A percentile compares a stretch with the other conserved stretches of the same genome.
phyloP scores from a whole-genome alignment of 225 moss, liverwort and hornwort species.

The Physcomitrium patens region DNA sequence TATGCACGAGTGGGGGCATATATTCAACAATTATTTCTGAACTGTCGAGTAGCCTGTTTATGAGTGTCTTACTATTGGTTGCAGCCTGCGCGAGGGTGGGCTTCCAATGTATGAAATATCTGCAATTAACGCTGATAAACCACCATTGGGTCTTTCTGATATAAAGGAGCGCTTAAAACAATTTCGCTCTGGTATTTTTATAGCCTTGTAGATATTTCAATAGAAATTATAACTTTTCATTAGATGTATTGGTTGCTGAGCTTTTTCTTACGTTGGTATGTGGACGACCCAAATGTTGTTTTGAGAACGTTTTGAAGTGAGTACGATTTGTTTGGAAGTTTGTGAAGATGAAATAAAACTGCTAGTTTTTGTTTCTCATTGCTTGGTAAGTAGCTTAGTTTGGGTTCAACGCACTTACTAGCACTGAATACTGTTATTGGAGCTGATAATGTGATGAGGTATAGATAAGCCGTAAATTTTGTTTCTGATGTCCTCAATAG shows the following conservation, averaged over 20 bases:
- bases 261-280: constrained; percentile 15
- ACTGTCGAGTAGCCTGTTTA: constrained; percentile 19
- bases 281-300: not conserved
- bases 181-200: constrained; percentile 74
- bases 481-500: constrained; percentile 45
- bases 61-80: constrained; percentile 35
- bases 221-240: not conserved
- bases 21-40: constrained; percentile 19
- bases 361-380: constrained; percentile 11
- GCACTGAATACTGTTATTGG: constrained; percentile 8
- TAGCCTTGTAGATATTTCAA: constrained; percentile 8
- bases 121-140: constrained; percentile 97
- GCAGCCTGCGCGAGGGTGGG: constrained; percentile 79
- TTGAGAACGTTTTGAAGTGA: not conserved
- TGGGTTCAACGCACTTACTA: not conserved
- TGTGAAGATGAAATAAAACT: not conserved
- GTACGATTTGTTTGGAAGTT: not conserved
- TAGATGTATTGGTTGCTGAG: constrained; percentile 6
- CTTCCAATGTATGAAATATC: constrained; percentile 92
- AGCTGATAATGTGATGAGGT: not conserved
- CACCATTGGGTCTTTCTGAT: constrained; percentile 69
- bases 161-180: constrained; percentile 80
- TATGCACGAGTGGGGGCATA: constrained; percentile 5
- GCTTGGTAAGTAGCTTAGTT: constrained; percentile 13
- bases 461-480: not conserved